These are phyloP conservation scores for Fusarium sp. DNA, from an alignment of 2,329 filamentous ascomycete genomes.

Conservation along the genomic window DNA sequence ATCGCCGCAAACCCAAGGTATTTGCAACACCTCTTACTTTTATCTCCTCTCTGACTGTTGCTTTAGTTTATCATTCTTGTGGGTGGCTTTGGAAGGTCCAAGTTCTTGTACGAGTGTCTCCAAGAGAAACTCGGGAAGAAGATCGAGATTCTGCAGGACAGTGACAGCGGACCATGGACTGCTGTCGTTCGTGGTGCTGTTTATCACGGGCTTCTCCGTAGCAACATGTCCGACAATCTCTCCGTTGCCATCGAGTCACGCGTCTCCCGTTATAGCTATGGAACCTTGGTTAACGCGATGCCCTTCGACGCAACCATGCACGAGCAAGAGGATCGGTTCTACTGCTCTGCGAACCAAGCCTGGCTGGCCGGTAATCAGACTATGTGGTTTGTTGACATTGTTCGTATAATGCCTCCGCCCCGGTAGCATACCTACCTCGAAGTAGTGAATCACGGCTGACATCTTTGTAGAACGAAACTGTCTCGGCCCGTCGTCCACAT, in stretches of 20 bases:
- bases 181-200: slow-evolving; percentile 53
- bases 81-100: slow-evolving; percentile 54
- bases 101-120: slow-evolving; percentile 47
- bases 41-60: not conserved
- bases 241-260: slow-evolving; percentile 41
- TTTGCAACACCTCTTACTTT: not conserved
- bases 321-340: slow-evolving; percentile 32
- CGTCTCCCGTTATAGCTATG: slow-evolving; percentile 48
- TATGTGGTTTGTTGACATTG: slow-evolving; percentile 47
- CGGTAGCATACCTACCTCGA: not conserved
- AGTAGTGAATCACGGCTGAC: not conserved
- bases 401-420: slow-evolving; percentile 2
- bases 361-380: slow-evolving; percentile 45
- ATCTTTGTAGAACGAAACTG: slow-evolving; percentile 20
- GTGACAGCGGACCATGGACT: slow-evolving; percentile 51
- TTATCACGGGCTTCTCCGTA: slow-evolving; percentile 40
- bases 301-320: slow-evolving; percentile 37
- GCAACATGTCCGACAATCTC: slow-evolving; percentile 6
- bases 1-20: slow-evolving; percentile 47
- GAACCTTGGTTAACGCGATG: slow-evolving; percentile 19
- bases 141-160: slow-evolving; percentile 49
- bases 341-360: not conserved
- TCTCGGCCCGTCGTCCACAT: slow-evolving; percentile 20
- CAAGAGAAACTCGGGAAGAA: not conserved
- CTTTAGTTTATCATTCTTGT: slow-evolving; percentile 54